Base-by-base conservation (phyloP, 306 rosid genomes). In the Cicer cuneatum region DNA sequence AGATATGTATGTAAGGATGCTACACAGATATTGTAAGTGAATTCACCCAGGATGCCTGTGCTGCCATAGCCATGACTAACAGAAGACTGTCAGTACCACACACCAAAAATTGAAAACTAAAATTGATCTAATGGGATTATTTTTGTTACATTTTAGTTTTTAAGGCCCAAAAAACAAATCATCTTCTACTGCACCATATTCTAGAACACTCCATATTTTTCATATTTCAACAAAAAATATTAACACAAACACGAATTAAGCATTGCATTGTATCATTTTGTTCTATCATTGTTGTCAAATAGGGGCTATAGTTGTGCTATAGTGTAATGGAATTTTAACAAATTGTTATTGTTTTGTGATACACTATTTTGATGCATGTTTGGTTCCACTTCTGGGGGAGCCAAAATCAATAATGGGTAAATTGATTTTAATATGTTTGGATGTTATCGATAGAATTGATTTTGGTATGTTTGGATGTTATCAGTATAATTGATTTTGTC, bases 1-100 rank as follows among this genome's bases (percentile, higher is more conserved):
- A 94, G 95, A 86, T 94, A 94, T 0, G 96, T 85, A 72, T 94
- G 99, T 60, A 92, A 69, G 10, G 97, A 89, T 57, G 99, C 80
- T 84, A 80, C 16, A 39, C 66, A 66, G 33, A 79, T 66, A 7
- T 80, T 63, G 75, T 73, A 80, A 21, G 52, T 80, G 47, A 80
- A 73, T 66, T 73, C 83, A 14, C 54, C 75, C 2, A 74, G 51
- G 14, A 79, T 12, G 15, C 70, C 83, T 41, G 76, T 73, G 2
- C 80, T 81, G 6, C 66, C 85, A 76, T 46, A 58, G 24, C 82
- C 86, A 8, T 66, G 82, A 37, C 74, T 80, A 58, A 15, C 40
- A 69, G 38, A 48, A 69, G 33, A 48, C 8, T 15, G 48, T 69
- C 62, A 69, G 74, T 21, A 66, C 42, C 47, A 52, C 52, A 45